These are phyloP conservation scores for Linnemannia elongata DNA, from an alignment of 192 early-diverging fungal genomes.

Conservation along the genomic window DNA sequence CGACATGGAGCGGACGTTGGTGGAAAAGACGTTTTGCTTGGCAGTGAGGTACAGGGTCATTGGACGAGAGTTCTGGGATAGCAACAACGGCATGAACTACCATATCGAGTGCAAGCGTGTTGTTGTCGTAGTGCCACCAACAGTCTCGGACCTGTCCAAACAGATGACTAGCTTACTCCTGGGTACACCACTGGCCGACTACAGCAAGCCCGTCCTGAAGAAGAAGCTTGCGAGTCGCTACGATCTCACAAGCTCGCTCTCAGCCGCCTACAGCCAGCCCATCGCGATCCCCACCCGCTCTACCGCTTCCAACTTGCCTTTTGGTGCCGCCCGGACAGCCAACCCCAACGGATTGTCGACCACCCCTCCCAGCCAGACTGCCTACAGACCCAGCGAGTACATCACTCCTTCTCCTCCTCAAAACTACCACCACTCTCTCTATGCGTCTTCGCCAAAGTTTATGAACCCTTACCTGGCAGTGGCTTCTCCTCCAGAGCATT, in stretches of 20 bases:
- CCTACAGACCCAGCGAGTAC: constrained; percentile 51
- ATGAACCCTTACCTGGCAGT: constrained; percentile 18
- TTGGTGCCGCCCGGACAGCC: not conserved
- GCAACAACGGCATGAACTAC: constrained; percentile 93
- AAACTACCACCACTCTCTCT: constrained; percentile 31
- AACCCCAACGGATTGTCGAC: not conserved
- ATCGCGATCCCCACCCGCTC: constrained; percentile 11
- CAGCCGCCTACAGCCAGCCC: constrained; percentile 46
- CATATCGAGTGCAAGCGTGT: constrained; percentile 64
- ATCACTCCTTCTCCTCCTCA: constrained; percentile 26
- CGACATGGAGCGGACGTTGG: constrained; percentile 58
- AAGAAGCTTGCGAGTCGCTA: constrained; percentile 52
- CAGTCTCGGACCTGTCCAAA: constrained; percentile 40
- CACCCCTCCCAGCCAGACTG: constrained; percentile 25
- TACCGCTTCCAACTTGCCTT: not conserved
- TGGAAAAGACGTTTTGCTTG: constrained; percentile 59
- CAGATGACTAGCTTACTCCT: constrained; percentile 41
- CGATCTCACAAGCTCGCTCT: constrained; percentile 57
- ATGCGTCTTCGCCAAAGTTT: constrained; percentile 54
- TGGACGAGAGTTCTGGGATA: constrained; percentile 91
- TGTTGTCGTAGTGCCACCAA: constrained; percentile 18
- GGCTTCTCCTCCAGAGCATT: constrained; percentile 49
- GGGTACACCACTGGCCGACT: constrained; percentile 35
- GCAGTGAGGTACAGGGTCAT: constrained; percentile 80
- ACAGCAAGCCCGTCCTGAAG: constrained; percentile 46